A percentile compares a stretch with the other conserved stretches of the same genome.
phyloP scores from a whole-genome alignment of 2,329 filamentous ascomycete species.

The Aspergillus fumigatus region DNA sequence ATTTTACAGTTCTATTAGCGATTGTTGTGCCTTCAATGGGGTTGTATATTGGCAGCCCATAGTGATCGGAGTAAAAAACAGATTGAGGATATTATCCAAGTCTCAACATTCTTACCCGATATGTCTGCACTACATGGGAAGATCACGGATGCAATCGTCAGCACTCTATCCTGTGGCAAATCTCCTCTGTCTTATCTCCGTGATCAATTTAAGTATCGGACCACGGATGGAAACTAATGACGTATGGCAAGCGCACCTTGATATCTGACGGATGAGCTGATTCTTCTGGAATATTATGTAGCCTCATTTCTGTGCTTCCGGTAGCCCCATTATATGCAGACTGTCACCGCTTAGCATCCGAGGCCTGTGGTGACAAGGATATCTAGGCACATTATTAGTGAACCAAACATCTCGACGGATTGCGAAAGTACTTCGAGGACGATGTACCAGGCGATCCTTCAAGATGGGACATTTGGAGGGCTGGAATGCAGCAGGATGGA shows the following conservation, averaged over 20 bases:
- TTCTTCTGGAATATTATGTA: constrained; percentile 1
- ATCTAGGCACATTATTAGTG: background rate
- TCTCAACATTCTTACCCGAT: constrained; percentile 5
- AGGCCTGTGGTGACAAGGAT: background rate
- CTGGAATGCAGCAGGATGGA: background rate
- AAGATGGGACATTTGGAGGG: background rate
- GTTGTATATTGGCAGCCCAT: too few species aligned
- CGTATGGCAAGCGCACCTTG: background rate
- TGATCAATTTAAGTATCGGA: constrained; percentile 3
- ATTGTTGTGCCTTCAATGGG: too few species aligned
- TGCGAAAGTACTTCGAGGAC: background rate
- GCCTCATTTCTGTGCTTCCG: constrained; percentile 2
- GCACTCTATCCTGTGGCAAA: constrained; percentile 4
- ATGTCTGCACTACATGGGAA: background rate
- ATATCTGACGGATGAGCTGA: background rate
- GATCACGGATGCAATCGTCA: constrained; percentile 3
- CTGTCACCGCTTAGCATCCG: constrained; percentile 1
- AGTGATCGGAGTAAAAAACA: background rate
- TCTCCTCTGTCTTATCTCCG: constrained; percentile 1
- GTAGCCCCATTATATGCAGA: constrained; percentile 2
- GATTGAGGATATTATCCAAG: constrained; percentile 7
- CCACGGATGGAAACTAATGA: constrained; percentile 5
- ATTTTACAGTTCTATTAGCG: too few species aligned
- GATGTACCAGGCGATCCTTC: background rate
- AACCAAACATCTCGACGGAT: background rate